A percentile compares a stretch with the other conserved stretches of the same genome.
phyloP scores from a whole-genome alignment of 192 early-diverging fungal species.

The Entomortierella beljakovae region DNA sequence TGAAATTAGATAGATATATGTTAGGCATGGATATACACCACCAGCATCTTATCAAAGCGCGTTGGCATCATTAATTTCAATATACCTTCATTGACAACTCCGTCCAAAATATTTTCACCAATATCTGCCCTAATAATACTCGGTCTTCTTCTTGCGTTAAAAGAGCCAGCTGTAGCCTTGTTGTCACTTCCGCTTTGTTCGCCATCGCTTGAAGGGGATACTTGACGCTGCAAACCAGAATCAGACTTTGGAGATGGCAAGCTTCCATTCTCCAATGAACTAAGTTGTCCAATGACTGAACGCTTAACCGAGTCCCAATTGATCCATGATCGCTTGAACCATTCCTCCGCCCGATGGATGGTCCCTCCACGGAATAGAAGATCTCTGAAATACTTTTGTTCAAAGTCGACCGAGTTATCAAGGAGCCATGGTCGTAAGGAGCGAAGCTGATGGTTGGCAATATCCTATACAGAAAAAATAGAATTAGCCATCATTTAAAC shows the following conservation, averaged over 20 bases:
- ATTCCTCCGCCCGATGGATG: constrained; percentile 26
- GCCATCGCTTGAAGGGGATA: not conserved
- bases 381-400: constrained; percentile 55
- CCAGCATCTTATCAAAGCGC: too few relatives aligned
- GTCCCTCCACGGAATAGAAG: constrained; percentile 34
- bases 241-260: constrained; percentile 1
- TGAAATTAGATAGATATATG: too few relatives aligned
- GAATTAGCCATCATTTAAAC: not conserved
- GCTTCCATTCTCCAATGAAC: not conserved
- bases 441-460: constrained; percentile 54
- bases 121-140: constrained; percentile 40
- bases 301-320: constrained; percentile 43
- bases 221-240: not conserved
- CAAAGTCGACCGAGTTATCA: constrained; percentile 58
- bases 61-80: not conserved
- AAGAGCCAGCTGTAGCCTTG: not conserved
- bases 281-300: constrained; percentile 29
- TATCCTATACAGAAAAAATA: constrained; percentile 31
- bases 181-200: not conserved
- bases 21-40: too few relatives aligned
- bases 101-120: constrained; percentile 51
- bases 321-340: constrained; percentile 54
- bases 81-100: constrained; percentile 50
- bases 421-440: constrained; percentile 51
- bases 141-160: constrained; percentile 26